Evolutionary conservation across 352 stramenopile genomes (phyloP), one percentile per base, ranked within the genome.

Genomic region (Phytophthora pseudosyringae): DNA sequence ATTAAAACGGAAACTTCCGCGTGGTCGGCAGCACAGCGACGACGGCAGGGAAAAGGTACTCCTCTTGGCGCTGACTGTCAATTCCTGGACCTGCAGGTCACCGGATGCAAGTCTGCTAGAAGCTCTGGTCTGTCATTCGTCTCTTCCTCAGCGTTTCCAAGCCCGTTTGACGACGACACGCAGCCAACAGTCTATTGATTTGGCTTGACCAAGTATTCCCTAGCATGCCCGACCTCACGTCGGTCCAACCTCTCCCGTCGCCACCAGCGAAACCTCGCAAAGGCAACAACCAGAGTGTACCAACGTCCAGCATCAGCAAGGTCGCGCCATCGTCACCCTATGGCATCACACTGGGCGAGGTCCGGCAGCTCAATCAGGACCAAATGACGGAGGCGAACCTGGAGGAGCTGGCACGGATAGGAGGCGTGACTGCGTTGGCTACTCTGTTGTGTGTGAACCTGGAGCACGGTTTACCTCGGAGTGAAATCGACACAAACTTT

Each of bases 341-440:
- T 58, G 84, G 81, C 26, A 86, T 93, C 69, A 87, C 81, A 43
- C 70, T 81, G 28, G 83, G 92, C 9, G 83, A 91, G 59, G 67
- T 94, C 25, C 79, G 77, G 0, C 59, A 76, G 28, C 57, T 94
- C 8, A 94, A 94, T 33, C 71, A 90, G 38, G 86, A 92, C 57
- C 84, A 93, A 63, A 93, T 94, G 84, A 93, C 80, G 0, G 81
- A 91, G n/a, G 46, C 67, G 10, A 94, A 94, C 49, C 39, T 93
- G 5, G 67, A 67, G 5, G 80, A 90, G 52, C 64, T 93, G 1
- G 69, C 69, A 6, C 73, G 80, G 45, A 83, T 93, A 60, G 83
- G 86, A 35, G 86, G 84, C 13, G 71, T 90, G 1, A 21, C 53
- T 8, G 71, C 55, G 0, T 73, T 94, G 26, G 86, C 86, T 0